Conservation (phyloP, 345 rosid species). For the Populus pruinosa region DNA sequence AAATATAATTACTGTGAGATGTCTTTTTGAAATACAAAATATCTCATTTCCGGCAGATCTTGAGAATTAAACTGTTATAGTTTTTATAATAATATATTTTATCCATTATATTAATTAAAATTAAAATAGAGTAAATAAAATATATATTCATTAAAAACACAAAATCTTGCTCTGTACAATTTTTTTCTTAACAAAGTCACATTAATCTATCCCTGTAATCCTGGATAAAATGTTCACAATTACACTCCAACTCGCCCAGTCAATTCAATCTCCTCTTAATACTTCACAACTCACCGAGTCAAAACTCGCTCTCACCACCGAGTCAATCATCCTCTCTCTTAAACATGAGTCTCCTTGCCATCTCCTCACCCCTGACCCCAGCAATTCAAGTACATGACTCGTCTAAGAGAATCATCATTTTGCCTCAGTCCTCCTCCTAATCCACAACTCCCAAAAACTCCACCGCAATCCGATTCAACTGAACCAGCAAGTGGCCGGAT, state of each 20-base stretch:
- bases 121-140: too few species aligned
- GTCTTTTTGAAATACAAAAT: too few species aligned
- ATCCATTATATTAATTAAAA: too few species aligned
- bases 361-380: conserved; percentile 63
- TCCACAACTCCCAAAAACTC: conserved; percentile 6
- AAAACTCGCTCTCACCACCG: not conserved
- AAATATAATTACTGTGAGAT: too few species aligned
- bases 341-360: too few species aligned
- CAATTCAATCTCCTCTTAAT: too few species aligned
- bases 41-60: too few species aligned
- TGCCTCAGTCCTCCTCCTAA: conserved; percentile 16
- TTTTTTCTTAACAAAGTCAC: too few species aligned
- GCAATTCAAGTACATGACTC: conserved; percentile 84
- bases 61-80: too few species aligned
- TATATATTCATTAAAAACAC: too few species aligned
- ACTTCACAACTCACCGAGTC: not conserved
- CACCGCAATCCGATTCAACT: conserved; percentile 40
- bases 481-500: conserved; percentile 50
- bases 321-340: not conserved
- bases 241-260: not conserved
- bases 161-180: too few species aligned
- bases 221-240: not conserved
- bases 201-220: not conserved
- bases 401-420: conserved; percentile 70
- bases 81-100: too few species aligned